Evolutionary conservation across 495 filamentous ascomycete species (phyloP).

Genomic region (Aspergillus asperescens): DNA sequence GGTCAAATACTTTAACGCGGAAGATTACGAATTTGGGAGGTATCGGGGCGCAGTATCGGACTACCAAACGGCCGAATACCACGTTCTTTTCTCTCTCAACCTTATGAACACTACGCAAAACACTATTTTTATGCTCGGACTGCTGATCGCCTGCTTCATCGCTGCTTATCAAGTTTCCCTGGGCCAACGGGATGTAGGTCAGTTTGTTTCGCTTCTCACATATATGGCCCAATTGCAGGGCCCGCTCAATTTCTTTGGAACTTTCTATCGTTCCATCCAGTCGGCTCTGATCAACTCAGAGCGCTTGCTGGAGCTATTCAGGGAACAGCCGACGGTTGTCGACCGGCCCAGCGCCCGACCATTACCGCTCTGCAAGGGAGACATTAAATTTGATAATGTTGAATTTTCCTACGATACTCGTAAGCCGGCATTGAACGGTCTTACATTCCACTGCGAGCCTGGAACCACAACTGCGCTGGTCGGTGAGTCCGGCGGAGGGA

Average conservation of each 20-base stretch:
- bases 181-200: constrained; percentile 62
- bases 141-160: constrained; percentile 78
- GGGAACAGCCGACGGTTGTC: constrained; percentile 84
- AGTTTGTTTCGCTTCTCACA: constrained; percentile 74
- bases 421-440: constrained; percentile 75
- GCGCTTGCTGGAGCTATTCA: constrained; percentile 90
- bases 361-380: constrained; percentile 64
- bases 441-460: constrained; percentile 75
- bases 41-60: constrained; percentile 73
- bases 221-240: constrained; percentile 92
- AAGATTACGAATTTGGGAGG: constrained; percentile 84
- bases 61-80: constrained; percentile 83
- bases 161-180: constrained; percentile 82
- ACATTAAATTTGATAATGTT: constrained; percentile 80
- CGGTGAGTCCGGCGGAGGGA: constrained; percentile 92
- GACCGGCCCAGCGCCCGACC: constrained; percentile 54
- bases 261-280: constrained; percentile 94
- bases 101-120: constrained; percentile 94
- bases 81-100: constrained; percentile 80
- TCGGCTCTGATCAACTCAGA: constrained; percentile 96
- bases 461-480: constrained; percentile 95
- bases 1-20: constrained; percentile 98
- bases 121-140: constrained; percentile 84
- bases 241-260: constrained; percentile 95
- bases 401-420: constrained; percentile 86